phyloP scores from a whole-genome alignment of 306 rosid genomes.

The Lathyrus aphaca region DNA sequence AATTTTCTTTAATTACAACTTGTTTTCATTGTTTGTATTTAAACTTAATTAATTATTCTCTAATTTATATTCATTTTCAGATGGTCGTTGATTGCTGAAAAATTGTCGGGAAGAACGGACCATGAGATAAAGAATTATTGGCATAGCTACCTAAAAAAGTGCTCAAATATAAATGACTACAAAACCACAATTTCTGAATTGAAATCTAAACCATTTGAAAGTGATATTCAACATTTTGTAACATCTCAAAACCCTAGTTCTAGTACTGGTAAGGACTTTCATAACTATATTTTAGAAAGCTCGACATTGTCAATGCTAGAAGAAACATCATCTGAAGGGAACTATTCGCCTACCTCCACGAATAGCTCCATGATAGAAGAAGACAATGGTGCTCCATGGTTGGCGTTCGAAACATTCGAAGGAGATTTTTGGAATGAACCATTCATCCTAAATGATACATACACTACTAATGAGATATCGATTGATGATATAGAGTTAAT shows the following conservation, averaged over 20 bases:
- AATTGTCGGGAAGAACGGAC: conserved; percentile 69
- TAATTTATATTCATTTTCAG: conserved; percentile 30
- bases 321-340: conserved; percentile 29
- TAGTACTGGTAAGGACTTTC: background rate
- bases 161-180: background rate
- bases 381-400: conserved; percentile 20
- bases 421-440: conserved; percentile 66
- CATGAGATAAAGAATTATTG: conserved; percentile 70
- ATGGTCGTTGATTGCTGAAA: conserved; percentile 69
- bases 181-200: background rate
- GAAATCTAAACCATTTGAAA: background rate
- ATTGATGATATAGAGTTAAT: background rate
- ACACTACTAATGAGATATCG: conserved; percentile 1
- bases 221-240: background rate
- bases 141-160: conserved; percentile 65
- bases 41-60: background rate
- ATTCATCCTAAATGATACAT: conserved; percentile 40
- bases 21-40: background rate
- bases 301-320: conserved; percentile 19
- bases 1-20: background rate
- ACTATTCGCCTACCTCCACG: background rate
- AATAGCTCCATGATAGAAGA: background rate
- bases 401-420: conserved; percentile 26
- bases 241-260: conserved; percentile 28
- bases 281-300: conserved; percentile 47